Evolutionary conservation across 1,284 basidiomycete genomes (phyloP).

Genomic region (Leccinum subrobustum): DNA sequence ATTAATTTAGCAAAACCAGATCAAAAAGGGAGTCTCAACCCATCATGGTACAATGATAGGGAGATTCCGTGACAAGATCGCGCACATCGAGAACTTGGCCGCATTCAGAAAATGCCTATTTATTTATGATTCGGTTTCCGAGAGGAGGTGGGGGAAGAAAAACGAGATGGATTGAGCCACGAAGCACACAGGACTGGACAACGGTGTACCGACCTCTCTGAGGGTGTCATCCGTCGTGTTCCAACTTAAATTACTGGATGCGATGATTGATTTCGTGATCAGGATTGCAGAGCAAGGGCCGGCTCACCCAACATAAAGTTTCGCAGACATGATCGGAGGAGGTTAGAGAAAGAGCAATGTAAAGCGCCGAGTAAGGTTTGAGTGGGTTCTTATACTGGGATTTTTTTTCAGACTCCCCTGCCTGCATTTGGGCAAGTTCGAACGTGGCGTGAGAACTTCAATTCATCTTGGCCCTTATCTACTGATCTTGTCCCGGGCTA

Average conservation of each 20-base stretch:
- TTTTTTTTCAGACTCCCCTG: constrained; percentile 35
- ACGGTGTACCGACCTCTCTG: constrained; percentile 67
- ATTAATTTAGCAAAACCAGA: constrained; percentile 35
- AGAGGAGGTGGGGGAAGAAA: not conserved
- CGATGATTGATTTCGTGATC: constrained; percentile 24
- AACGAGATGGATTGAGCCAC: constrained; percentile 22
- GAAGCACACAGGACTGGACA: constrained; percentile 31
- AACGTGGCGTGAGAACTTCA: constrained; percentile 5
- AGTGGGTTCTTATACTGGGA: constrained; percentile 29
- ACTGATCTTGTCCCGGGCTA: not conserved
- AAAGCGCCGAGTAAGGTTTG: constrained; percentile 22
- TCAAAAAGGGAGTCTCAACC: constrained; percentile 29
- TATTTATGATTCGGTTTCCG: not conserved
- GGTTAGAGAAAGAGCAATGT: constrained; percentile 17
- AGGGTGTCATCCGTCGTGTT: constrained; percentile 87
- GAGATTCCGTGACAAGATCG: constrained; percentile 43
- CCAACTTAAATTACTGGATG: constrained; percentile 79
- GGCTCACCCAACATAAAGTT: constrained; percentile 85
- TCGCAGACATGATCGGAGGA: constrained; percentile 59
- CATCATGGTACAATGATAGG: constrained; percentile 35
- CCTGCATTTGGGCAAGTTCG: constrained; percentile 25
- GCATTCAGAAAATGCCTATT: constrained; percentile 64
- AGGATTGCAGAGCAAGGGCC: constrained; percentile 27
- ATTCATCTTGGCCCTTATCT: constrained; percentile 17
- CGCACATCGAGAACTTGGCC: constrained; percentile 76